Percentiles rank a stretch among this genome's conserved stretches.
These are phyloP conservation scores for Lentithecium fluviatile DNA, from an alignment of 495 filamentous ascomycete genomes.

Conservation along the genomic window DNA sequence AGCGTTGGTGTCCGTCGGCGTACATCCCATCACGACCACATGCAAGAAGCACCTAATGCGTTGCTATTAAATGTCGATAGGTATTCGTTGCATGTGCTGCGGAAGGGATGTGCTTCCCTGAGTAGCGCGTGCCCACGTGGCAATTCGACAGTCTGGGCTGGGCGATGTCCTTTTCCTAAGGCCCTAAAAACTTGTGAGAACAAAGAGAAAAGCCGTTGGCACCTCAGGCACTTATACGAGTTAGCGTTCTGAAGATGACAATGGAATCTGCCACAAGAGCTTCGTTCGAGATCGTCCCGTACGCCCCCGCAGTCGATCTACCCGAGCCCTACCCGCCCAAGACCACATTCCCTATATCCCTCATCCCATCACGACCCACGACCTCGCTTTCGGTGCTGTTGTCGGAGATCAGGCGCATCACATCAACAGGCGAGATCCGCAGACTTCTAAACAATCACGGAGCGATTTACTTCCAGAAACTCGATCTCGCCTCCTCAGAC, in stretches of 20 bases:
- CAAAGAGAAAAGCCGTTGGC: too few relatives aligned
- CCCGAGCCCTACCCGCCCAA: conserved; percentile 8
- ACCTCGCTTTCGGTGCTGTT: neutral
- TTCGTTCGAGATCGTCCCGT: neutral
- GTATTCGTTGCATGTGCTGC: too few relatives aligned
- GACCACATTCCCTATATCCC: conserved; percentile 15
- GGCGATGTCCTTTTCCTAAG: too few relatives aligned
- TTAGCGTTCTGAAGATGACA: neutral
- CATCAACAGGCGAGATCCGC: neutral
- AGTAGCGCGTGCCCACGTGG: too few relatives aligned
- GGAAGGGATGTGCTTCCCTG: too few relatives aligned
- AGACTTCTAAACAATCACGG: conserved; percentile 13
- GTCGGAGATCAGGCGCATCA: conserved; percentile 1
- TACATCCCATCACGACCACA: too few relatives aligned
- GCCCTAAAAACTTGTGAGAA: too few relatives aligned
- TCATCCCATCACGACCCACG: conserved; percentile 1
- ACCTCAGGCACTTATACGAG: too few relatives aligned
- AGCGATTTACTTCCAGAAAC: conserved; percentile 19
- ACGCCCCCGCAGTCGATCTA: conserved; percentile 10
- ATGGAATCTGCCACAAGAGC: neutral
- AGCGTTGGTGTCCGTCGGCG: too few relatives aligned
- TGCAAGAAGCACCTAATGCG: too few relatives aligned
- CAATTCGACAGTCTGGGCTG: too few relatives aligned
- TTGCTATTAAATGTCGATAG: too few relatives aligned
- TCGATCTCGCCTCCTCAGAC: neutral